phyloP scores from a whole-genome alignment of 2,329 filamentous ascomycete species.

The Fulvia fulva region DNA sequence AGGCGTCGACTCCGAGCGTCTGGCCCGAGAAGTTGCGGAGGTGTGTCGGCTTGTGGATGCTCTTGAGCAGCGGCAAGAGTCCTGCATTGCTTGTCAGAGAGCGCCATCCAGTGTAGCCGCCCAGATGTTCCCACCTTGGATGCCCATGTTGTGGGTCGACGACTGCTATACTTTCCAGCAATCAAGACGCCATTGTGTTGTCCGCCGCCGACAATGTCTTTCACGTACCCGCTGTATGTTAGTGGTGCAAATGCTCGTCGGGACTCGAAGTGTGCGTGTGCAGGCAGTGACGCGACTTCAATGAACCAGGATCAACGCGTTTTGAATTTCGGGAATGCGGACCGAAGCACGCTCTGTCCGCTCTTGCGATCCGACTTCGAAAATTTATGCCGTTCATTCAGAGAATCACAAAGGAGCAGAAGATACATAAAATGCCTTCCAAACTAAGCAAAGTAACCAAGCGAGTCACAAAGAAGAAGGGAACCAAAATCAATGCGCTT shows the following conservation, averaged over 20 bases:
- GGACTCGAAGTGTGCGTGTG: background rate
- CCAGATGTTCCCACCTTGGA: slow-evolving; percentile 30
- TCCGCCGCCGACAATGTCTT: background rate
- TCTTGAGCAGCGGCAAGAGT: slow-evolving; percentile 86
- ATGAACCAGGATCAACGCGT: slow-evolving; percentile 2
- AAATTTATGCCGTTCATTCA: slow-evolving; percentile 2
- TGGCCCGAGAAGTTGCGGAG: slow-evolving; percentile 84
- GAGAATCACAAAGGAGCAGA: background rate
- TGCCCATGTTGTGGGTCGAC: slow-evolving; percentile 32
- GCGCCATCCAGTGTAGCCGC: background rate
- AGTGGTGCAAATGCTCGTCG: background rate
- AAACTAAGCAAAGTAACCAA: slow-evolving; percentile 81
- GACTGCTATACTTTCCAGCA: background rate
- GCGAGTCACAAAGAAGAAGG: slow-evolving; percentile 89
- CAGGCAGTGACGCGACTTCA: slow-evolving; percentile 2
- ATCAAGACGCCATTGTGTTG: slow-evolving; percentile 2
- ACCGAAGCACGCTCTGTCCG: background rate
- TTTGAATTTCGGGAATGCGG: background rate
- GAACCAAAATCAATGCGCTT: slow-evolving; percentile 66
- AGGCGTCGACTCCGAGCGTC: slow-evolving; percentile 91
- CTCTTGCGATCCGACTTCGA: background rate
- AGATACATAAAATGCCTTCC: slow-evolving; percentile 57
- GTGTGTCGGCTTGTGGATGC: slow-evolving; percentile 84
- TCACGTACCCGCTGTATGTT: background rate
- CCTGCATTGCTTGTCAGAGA: slow-evolving; percentile 48